Evolutionary conservation across 2,329 filamentous ascomycete species (phyloP).

Genomic region (Graphilbum fragrans): DNA sequence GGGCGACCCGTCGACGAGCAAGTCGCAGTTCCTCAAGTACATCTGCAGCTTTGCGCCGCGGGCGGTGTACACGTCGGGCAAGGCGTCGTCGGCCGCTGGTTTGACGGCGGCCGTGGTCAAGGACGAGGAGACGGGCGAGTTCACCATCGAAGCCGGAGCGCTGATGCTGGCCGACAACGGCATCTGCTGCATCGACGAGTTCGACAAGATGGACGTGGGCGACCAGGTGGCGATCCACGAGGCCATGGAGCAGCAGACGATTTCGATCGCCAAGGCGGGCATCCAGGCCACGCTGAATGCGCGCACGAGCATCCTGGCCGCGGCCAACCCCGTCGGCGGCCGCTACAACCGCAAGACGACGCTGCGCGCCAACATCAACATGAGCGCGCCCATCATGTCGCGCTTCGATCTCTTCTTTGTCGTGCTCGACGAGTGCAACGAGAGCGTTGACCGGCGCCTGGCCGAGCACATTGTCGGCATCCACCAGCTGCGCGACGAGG

Average conservation of each 20-base stretch:
- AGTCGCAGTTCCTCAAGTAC: slow-evolving; percentile 97
- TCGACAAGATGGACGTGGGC: slow-evolving; percentile 97
- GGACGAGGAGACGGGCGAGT: slow-evolving; percentile 96
- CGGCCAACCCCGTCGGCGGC: slow-evolving; percentile 89
- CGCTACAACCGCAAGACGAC: slow-evolving; percentile 97
- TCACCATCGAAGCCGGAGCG: slow-evolving; percentile 95
- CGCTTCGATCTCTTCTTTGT: slow-evolving; percentile 99
- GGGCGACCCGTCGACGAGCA: slow-evolving; percentile 91
- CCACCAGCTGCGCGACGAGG: slow-evolving; percentile 84
- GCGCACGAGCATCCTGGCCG: slow-evolving; percentile 86
- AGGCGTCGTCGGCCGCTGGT: slow-evolving; percentile 94
- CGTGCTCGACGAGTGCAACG: slow-evolving; percentile 92
- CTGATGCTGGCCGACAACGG: slow-evolving; percentile 96
- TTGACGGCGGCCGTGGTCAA: slow-evolving; percentile 94
- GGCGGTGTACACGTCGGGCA: slow-evolving; percentile 94
- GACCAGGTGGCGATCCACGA: slow-evolving; percentile 99
- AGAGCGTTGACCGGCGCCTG: slow-evolving; percentile 77
- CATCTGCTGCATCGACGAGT: slow-evolving; percentile 97
- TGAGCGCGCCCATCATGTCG: slow-evolving; percentile 98
- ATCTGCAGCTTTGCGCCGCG: slow-evolving; percentile 94
- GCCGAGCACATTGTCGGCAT: slow-evolving; percentile 91
- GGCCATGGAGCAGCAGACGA: slow-evolving; percentile 99
- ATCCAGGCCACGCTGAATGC: slow-evolving; percentile 97
- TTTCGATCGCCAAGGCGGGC: slow-evolving; percentile 95
- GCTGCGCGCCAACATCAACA: slow-evolving; percentile 90